Percentiles rank a stretch among this genome's conserved stretches.
Conservation (phyloP, 441 rosid genomes). For the Eugenia klotzschiana region DNA sequence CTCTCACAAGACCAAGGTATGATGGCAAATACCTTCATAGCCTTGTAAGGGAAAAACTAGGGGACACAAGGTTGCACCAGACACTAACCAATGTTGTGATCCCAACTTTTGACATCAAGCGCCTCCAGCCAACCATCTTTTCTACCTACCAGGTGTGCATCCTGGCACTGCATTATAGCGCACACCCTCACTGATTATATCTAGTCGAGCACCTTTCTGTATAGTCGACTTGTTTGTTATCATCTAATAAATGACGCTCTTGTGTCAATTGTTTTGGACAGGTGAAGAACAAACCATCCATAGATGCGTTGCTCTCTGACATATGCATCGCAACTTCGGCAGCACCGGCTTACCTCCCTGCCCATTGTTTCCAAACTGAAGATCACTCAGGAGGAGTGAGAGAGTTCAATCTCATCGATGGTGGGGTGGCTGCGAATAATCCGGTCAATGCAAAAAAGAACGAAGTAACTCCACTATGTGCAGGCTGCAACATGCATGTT, state of each 20-base stretch:
- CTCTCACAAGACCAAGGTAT: neutral
- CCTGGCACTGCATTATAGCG: neutral
- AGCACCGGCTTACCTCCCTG: conserved; percentile 2
- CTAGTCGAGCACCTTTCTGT: neutral
- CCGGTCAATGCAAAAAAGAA: neutral
- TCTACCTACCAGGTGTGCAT: neutral
- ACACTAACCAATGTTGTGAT: neutral
- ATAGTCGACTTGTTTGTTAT: neutral
- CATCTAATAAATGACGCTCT: neutral
- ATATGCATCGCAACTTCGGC: neutral
- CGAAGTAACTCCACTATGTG: neutral
- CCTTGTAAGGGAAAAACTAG: neutral
- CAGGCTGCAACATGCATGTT: neutral
- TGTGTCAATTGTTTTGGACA: neutral
- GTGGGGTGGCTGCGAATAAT: conserved; percentile 3
- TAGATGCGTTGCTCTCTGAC: neutral
- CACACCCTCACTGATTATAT: neutral
- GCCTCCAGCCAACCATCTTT: conserved; percentile 2
- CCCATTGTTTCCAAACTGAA: neutral
- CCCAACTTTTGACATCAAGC: neutral
- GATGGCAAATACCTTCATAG: neutral
- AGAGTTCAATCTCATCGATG: conserved; percentile 1
- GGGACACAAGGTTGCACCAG: neutral
- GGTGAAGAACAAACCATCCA: neutral
- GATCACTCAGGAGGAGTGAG: neutral